Evolutionary conservation across 1,284 basidiomycete species (phyloP).

Genomic region (Trichosporon sp.): DNA sequence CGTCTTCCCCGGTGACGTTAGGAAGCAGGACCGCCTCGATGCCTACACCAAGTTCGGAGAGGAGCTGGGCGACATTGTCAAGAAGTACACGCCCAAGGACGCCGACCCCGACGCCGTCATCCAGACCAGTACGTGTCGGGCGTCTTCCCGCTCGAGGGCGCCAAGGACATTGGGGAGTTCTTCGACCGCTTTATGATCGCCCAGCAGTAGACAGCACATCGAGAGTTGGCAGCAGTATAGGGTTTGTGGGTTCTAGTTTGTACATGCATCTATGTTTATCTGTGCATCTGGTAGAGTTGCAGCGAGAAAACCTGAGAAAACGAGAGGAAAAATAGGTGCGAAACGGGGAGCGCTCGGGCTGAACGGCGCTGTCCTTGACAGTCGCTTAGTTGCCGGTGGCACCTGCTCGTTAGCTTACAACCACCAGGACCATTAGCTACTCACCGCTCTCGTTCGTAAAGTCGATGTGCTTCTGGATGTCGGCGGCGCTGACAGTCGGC

Average conservation of each 20-base stretch:
- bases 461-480: constrained; percentile 83
- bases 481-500: constrained; percentile 82
- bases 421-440: not conserved
- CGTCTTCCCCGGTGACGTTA: constrained; percentile 60
- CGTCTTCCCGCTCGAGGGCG: constrained; percentile 12
- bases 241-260: not conserved
- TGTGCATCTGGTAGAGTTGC: not conserved
- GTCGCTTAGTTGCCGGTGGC: constrained; percentile 5
- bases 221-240: not conserved
- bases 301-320: not conserved
- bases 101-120: constrained; percentile 23
- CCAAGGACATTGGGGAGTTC: constrained; percentile 4
- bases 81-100: constrained; percentile 37
- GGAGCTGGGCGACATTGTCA: constrained; percentile 38
- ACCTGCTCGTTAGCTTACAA: not conserved
- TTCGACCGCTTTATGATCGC: constrained; percentile 16
- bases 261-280: constrained; percentile 4
- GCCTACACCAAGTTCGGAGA: constrained; percentile 52
- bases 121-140: constrained; percentile 33
- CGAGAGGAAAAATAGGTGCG: not conserved
- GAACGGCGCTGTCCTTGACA: too few relatives aligned
- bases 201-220: not conserved
- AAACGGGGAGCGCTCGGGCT: not conserved
- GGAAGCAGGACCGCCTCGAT: constrained; percentile 45
- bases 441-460: constrained; percentile 75